Evolutionary conservation across 106 monocot genomes (phyloP).

Genomic region (Allium fistulosum): DNA sequence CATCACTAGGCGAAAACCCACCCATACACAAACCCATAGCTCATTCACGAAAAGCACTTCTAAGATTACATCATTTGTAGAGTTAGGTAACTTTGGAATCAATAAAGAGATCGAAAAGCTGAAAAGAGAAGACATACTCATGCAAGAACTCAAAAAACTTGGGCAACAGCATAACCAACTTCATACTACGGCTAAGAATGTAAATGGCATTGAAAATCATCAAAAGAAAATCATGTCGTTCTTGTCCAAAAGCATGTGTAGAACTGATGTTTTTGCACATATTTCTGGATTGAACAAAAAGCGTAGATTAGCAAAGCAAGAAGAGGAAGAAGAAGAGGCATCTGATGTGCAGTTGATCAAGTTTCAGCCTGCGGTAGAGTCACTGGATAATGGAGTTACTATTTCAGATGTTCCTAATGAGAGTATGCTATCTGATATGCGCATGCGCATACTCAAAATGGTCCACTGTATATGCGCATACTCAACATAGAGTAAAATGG

Average conservation of each 20-base stretch:
- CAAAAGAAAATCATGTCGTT: slow-evolving; percentile 49
- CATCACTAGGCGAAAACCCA: slow-evolving; percentile 34
- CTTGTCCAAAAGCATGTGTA: slow-evolving; percentile 31
- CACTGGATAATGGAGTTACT: not conserved
- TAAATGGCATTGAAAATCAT: slow-evolving; percentile 34
- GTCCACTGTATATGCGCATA: too few relatives aligned
- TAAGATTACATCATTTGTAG: slow-evolving; percentile 16
- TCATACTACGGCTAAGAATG: slow-evolving; percentile 18
- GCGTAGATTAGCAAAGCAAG: not conserved
- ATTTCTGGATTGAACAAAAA: not conserved
- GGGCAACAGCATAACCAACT: slow-evolving; percentile 39
- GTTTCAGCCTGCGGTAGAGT: not conserved
- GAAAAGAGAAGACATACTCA: slow-evolving; percentile 36
- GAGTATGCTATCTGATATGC: too few relatives aligned
- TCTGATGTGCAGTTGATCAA: not conserved
- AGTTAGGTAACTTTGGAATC: slow-evolving; percentile 38
- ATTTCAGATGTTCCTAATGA: not conserved
- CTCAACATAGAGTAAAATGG: too few relatives aligned
- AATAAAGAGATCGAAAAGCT: slow-evolving; percentile 42
- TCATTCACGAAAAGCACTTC: slow-evolving; percentile 19
- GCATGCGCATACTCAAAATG: too few relatives aligned
- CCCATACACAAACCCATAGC: slow-evolving; percentile 23
- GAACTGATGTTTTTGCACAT: slow-evolving; percentile 20
- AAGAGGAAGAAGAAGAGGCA: not conserved
- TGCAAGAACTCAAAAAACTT: slow-evolving; percentile 32